Evolutionary conservation across 2,329 filamentous ascomycete species (phyloP), one percentile per base, ranked within the genome.

Genomic region (Aspergillus arachidicola): DNA sequence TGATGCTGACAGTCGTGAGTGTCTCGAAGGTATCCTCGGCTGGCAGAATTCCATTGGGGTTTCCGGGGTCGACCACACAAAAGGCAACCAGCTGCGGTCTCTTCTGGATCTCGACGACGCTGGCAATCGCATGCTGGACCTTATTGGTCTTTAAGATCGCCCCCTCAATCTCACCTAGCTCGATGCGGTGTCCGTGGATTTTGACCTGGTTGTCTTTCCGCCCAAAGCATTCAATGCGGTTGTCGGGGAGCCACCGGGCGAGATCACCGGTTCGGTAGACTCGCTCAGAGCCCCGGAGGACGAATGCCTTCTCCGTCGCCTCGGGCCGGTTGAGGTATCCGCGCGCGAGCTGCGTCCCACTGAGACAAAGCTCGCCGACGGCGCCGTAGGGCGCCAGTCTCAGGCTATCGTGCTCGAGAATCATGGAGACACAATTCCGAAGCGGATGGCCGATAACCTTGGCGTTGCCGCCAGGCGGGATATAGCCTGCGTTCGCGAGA

Each of bases 221-320:
- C 41, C 41, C 41, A 11, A 45, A 21, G n/a, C 41, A 45, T 45
- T 45, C 41, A 45, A 45, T 10, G 19, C n/a, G 19, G 16, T 11
- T 21, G n/a, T 21, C 9, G 6, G 41, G 41, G 19, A 45, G 41
- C 56, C 61, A 68, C 10, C 68, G 50, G 2, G 63, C 68, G 28
- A 69, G 43, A 48, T 72, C 70, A n/a, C 70, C 70, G 21, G 67
- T 72, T 14, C 63, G 64, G 50, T 72, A 71, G 32, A 56, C 28
- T 36, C 34, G 12, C 46, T 38, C 26, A 26, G 58, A 32, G 36
- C 50, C n/a, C 4, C 46, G 30, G 23, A 64, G 46, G 34, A 36
- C 34, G 38, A 68, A 68, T 11, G 43, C 60, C 30, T 53, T 43
- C 23, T n/a, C 41, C 19, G 67, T 69, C 19, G 63, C 32, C 23